Evolutionary conservation across 2,329 filamentous ascomycete genomes (phyloP).

Genomic region (Trichoderma koningii): DNA sequence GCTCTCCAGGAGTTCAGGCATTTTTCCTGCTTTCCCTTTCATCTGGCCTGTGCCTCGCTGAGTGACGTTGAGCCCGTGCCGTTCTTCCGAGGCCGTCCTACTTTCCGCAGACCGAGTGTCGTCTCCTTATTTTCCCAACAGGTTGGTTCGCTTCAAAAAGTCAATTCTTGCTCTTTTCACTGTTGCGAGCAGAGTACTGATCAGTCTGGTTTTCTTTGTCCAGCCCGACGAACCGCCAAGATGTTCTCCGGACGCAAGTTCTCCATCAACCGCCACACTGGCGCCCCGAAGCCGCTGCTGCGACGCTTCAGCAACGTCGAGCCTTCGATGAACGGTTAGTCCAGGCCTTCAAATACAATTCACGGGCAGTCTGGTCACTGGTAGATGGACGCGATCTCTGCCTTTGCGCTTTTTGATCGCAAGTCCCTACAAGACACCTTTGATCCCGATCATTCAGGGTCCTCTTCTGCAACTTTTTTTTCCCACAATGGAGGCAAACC

Average conservation of each 20-base stretch:
- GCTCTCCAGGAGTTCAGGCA: constrained; percentile 12
- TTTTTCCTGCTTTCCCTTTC: background rate
- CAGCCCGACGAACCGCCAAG: constrained; percentile 30
- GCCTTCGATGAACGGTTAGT: constrained; percentile 58
- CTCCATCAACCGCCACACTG: constrained; percentile 67
- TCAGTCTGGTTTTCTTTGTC: background rate
- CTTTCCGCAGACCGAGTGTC: background rate
- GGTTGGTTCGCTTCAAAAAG: constrained; percentile 9
- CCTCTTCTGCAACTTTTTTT: background rate
- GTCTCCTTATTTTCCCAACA: background rate
- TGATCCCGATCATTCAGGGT: background rate
- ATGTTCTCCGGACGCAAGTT: constrained; percentile 64
- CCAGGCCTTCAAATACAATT: background rate
- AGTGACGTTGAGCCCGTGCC: constrained; percentile 25
- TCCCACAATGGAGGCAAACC: background rate
- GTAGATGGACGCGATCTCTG: background rate
- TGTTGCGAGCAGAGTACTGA: background rate
- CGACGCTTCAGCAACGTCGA: constrained; percentile 63
- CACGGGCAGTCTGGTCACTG: background rate
- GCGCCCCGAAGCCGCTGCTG: constrained; percentile 55
- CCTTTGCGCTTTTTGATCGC: background rate
- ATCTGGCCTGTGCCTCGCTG: constrained; percentile 19
- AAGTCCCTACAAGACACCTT: too few species aligned
- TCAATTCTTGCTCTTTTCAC: background rate
- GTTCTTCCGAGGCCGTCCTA: constrained; percentile 25